Conservation (phyloP, 2,329 filamentous ascomycete genomes). For the Fusarium sublunatum region DNA sequence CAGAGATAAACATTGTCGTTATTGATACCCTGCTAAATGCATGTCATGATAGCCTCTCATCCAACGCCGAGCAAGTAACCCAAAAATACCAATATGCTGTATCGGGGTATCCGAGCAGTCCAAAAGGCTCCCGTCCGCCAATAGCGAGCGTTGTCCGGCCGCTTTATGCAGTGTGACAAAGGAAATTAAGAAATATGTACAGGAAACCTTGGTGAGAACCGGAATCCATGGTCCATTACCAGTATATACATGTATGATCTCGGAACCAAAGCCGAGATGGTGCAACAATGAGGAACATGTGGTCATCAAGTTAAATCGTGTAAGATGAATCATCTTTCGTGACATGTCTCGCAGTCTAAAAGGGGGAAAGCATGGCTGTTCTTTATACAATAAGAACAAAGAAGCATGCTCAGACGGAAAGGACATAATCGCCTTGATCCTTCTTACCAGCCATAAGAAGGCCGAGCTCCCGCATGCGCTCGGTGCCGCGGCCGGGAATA, state of each 20-base stretch:
- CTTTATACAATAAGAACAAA: constrained; percentile 13
- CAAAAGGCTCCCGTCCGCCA: constrained; percentile 35
- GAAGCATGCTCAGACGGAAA: constrained; percentile 69
- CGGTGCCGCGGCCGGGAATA: constrained; percentile 85
- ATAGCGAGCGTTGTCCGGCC: constrained; percentile 44
- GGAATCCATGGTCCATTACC: constrained; percentile 18
- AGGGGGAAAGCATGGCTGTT: constrained; percentile 2
- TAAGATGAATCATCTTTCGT: constrained; percentile 34
- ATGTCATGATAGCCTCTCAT: constrained; percentile 44
- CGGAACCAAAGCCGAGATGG: constrained; percentile 29
- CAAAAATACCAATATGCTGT: constrained; percentile 45
- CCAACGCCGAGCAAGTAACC: constrained; percentile 45
- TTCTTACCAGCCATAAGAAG: constrained; percentile 86
- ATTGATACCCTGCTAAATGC: constrained; percentile 43
- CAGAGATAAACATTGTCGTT: constrained; percentile 36
- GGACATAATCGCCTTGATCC: constrained; percentile 79
- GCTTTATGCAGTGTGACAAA: constrained; percentile 41
- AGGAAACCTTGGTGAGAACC: constrained; percentile 21
- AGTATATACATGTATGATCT: constrained; percentile 40
- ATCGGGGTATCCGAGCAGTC: constrained; percentile 51
- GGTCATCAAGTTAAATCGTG: constrained; percentile 37
- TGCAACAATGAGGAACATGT: constrained; percentile 23
- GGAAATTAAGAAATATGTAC: constrained; percentile 39
- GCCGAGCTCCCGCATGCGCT: constrained; percentile 86
- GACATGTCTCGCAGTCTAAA: constrained; percentile 34